Base-by-base conservation (phyloP, 2,329 filamentous ascomycete genomes). In the Exophiala xenobiotica region DNA sequence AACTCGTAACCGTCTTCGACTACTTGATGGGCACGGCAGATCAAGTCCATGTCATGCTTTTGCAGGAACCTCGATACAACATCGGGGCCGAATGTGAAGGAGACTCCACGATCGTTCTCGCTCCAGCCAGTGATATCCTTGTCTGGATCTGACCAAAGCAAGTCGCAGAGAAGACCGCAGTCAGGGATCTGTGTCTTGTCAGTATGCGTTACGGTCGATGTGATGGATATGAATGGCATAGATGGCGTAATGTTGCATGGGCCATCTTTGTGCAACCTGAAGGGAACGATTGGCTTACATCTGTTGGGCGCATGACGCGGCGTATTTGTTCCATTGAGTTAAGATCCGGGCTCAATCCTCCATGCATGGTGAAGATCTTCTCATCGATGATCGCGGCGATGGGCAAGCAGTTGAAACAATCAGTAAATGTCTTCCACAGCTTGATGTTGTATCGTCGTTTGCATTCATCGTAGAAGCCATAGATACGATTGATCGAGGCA, bases 321-420 rank as follows among this genome's bases (percentile, higher is more conserved):
- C 93, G 90, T 65, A 99, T 99, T 79, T 99, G 92, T 78, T 99
- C 93, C 93, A 99, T 99, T 26, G 91, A 96, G 81, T 97, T 96
- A 61, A 99, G 80, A 70, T 96, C 93, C 38, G 93, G 93, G 73
- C 90, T 96, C 67, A 99, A 77, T 68, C 93, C 93, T 69, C 93
- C 93, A 75, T 99, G 93, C 92, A 99, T 96, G 68, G 91, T 96
- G 79, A 99, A 97, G 70, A 99, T 99, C 86, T 97, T 99, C 80
- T 96, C 93, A 68, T 96, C 92, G 65, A 99, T 96, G 74, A 99
- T 99, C 63, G 93, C 92, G 52, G 92, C 93, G 71, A 99, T 97
- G 41, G 92, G 92, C 68, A 97, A 76, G 76, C 90, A 96, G 80
- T 99, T 99, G 83, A 99, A 99, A 81, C 91, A 96, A 72, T 99